These are phyloP conservation scores for Cyclostephanos tholiformis DNA, from an alignment of 108 stramenopile species.

Conservation along the genomic window DNA sequence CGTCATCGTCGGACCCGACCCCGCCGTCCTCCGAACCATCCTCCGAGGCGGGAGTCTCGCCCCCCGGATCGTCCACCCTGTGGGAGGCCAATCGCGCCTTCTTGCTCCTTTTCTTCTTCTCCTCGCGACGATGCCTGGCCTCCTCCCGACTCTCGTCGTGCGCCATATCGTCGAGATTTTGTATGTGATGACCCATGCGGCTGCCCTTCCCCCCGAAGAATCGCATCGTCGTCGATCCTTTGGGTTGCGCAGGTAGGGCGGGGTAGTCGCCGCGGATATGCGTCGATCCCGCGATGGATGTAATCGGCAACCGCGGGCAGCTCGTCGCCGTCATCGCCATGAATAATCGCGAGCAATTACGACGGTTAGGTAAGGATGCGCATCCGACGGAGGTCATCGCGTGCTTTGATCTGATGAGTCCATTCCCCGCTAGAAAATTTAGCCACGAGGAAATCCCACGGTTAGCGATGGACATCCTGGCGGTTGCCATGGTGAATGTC, in stretches of 20 bases:
- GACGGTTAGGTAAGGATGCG: neutral
- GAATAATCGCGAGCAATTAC: neutral
- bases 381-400: neutral
- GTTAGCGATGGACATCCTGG: neutral
- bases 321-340: neutral
- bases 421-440: neutral
- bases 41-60: constrained; percentile 5
- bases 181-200: constrained; percentile 70
- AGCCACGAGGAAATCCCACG: neutral
- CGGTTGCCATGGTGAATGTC: neutral
- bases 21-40: constrained; percentile 15
- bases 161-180: constrained; percentile 72
- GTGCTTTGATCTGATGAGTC: neutral
- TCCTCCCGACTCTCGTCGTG: constrained; percentile 65
- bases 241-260: neutral
- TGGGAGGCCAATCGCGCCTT: constrained; percentile 40
- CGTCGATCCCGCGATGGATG: neutral
- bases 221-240: constrained; percentile 8
- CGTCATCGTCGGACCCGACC: constrained; percentile 10
- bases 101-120: constrained; percentile 68
- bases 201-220: constrained; percentile 51
- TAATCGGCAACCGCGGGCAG: neutral
- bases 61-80: constrained; percentile 7
- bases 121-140: constrained; percentile 67
- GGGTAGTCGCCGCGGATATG: neutral